Percentiles rank a stretch among this genome's conserved stretches.
These are phyloP conservation scores for Trypanosoma grayi DNA, from an alignment of 208 protist species.

Conservation along the genomic window DNA sequence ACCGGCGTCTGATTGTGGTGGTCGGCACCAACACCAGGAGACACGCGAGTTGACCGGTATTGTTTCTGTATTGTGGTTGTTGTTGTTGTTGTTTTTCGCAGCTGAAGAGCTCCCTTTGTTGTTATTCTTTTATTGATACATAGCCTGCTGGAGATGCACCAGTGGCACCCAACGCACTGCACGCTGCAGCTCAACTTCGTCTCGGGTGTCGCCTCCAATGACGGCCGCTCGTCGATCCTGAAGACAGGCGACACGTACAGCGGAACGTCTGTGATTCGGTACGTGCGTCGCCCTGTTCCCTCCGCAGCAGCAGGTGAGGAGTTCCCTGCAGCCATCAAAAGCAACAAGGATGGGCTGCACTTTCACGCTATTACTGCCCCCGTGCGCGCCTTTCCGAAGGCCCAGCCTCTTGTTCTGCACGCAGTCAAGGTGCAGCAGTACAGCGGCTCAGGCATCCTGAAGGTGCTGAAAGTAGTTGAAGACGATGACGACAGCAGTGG, in stretches of 20 bases:
- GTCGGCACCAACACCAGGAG: no score
- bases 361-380: constrained; percentile 47
- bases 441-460: constrained; percentile 16
- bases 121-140: no score
- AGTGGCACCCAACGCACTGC: constrained; percentile 51
- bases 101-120: no score
- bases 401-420: constrained; percentile 32
- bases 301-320: background rate
- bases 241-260: constrained; percentile 35
- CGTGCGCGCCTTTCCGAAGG: constrained; percentile 21
- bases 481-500: constrained; percentile 14
- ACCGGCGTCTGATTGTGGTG: no score
- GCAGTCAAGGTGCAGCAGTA: constrained; percentile 37
- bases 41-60: no score
- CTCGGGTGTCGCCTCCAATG: background rate
- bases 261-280: constrained; percentile 55
- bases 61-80: no score
- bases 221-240: constrained; percentile 6
- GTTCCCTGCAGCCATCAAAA: background rate
- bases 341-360: constrained; percentile 33
- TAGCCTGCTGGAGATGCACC: constrained; percentile 20
- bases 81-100: background rate
- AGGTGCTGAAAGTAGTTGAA: constrained; percentile 47
- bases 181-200: constrained; percentile 51
- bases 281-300: constrained; percentile 19